Conservation (phyloP, 495 filamentous ascomycete species). For the Parmelia sp. region DNA sequence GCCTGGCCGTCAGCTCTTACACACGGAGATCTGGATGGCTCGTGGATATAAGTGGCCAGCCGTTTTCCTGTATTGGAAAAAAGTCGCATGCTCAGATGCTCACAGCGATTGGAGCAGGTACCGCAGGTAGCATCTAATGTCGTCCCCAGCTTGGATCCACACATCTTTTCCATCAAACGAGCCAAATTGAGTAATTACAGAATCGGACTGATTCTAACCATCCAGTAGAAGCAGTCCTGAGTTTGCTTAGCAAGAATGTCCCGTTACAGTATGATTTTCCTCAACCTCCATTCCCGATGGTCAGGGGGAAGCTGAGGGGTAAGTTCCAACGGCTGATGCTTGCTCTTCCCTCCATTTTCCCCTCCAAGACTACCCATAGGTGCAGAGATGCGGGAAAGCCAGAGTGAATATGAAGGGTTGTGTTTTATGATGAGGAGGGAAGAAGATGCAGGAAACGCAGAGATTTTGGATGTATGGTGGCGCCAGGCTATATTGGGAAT, state of each 20-base stretch:
- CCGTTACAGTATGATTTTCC: slow-evolving; percentile 20
- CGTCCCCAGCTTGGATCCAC: not conserved
- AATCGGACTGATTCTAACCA: not conserved
- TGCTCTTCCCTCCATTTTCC: slow-evolving; percentile 21
- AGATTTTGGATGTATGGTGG: not conserved
- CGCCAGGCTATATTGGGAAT: slow-evolving; percentile 1
- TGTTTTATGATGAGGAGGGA: slow-evolving; percentile 21
- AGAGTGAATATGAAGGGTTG: slow-evolving; percentile 25
- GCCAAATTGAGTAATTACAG: no score
- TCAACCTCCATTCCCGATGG: slow-evolving; percentile 9
- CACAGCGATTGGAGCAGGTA: not conserved
- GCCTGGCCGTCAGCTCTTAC: not conserved
- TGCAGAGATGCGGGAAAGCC: slow-evolving; percentile 21
- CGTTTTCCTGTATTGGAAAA: not conserved
- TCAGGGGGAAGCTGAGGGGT: slow-evolving; percentile 9
- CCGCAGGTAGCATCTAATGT: not conserved
- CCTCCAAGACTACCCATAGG: slow-evolving; percentile 24
- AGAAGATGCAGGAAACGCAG: not conserved
- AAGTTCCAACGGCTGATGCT: slow-evolving; percentile 15
- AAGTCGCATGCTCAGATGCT: not conserved
- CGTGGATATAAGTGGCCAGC: not conserved
- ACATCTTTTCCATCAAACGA: no score
- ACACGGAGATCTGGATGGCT: not conserved
- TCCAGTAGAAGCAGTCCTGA: not conserved
- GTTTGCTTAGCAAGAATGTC: not conserved